phyloP scores from a whole-genome alignment of 1,284 basidiomycete genomes.

The Neonothopanus nambi region DNA sequence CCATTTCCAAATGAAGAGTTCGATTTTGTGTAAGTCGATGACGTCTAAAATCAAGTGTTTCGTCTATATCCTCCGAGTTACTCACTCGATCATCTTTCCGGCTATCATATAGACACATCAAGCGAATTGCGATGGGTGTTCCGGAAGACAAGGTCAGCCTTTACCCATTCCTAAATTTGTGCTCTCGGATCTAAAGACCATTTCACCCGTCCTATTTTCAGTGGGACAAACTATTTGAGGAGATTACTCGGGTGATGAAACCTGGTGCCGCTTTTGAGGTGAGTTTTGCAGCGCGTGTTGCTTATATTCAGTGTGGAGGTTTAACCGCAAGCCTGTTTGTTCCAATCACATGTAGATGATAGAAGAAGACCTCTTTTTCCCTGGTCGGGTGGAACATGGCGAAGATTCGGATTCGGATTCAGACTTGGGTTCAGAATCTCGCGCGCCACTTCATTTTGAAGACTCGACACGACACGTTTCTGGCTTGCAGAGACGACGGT shows the following conservation, averaged over 20 bases:
- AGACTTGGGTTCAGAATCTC: background rate
- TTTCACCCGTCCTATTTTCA: constrained; percentile 24
- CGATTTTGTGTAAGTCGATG: constrained; percentile 61
- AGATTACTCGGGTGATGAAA: constrained; percentile 67
- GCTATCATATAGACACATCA: constrained; percentile 49
- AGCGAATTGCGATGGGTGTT: constrained; percentile 67
- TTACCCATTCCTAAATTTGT: background rate
- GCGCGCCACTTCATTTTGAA: background rate
- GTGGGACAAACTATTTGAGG: constrained; percentile 68
- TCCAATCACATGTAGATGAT: constrained; percentile 44
- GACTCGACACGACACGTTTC: background rate
- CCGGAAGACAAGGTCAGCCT: constrained; percentile 65
- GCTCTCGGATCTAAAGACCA: constrained; percentile 2
- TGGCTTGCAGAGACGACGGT: too few relatives aligned
- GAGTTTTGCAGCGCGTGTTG: constrained; percentile 19
- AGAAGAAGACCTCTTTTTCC: constrained; percentile 72
- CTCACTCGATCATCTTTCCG: background rate
- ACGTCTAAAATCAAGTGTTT: background rate
- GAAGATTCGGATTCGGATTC: constrained; percentile 18
- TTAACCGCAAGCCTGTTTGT: background rate
- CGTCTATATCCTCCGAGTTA: background rate
- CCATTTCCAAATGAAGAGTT: constrained; percentile 72
- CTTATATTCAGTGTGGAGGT: too few relatives aligned
- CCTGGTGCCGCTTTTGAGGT: constrained; percentile 68
- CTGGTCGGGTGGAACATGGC: constrained; percentile 44